Conservation (phyloP, 164 flowering plant genomes). For the Amborella trichopoda region DNA sequence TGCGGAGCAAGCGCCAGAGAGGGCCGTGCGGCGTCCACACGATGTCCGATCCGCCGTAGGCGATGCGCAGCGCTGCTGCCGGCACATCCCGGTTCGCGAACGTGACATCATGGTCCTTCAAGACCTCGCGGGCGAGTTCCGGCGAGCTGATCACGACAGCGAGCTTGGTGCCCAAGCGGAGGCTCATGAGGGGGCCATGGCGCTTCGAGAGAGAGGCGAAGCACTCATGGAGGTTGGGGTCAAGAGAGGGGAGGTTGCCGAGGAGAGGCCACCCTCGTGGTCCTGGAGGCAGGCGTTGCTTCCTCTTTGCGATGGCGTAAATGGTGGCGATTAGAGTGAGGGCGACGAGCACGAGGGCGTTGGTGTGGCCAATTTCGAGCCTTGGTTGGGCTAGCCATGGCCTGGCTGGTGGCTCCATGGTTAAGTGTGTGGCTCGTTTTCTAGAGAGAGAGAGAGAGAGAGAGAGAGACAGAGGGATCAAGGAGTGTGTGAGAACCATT, state of each 20-base stretch:
- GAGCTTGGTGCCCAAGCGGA: conserved; percentile 15
- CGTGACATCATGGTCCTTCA: conserved; percentile 13
- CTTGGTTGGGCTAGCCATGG: no score
- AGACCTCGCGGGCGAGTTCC: conserved; percentile 9
- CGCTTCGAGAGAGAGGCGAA: conserved; percentile 9
- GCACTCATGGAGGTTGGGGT: conserved; percentile 19
- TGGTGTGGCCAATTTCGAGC: no score
- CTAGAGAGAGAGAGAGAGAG: no score
- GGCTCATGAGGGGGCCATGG: conserved; percentile 20
- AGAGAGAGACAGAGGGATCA: no score
- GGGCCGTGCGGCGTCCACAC: conserved; percentile 12
- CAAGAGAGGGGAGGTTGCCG: conserved; percentile 34
- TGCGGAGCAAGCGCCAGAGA: conserved; percentile 22
- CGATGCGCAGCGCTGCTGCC: not conserved
- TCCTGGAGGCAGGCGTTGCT: conserved; percentile 35
- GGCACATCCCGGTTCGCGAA: conserved; percentile 21
- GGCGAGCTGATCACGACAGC: conserved; percentile 18
- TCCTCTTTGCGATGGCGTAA: no score
- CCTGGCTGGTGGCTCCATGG: no score
- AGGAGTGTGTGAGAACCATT: no score
- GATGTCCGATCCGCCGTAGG: conserved; percentile 17
- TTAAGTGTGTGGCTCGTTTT: no score
- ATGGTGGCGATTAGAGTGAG: no score
- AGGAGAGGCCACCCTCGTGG: conserved; percentile 37
- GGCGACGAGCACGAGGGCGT: no score